These are phyloP conservation scores for Schizopora paradoxa DNA, from an alignment of 1,284 basidiomycete species.

Conservation along the genomic window DNA sequence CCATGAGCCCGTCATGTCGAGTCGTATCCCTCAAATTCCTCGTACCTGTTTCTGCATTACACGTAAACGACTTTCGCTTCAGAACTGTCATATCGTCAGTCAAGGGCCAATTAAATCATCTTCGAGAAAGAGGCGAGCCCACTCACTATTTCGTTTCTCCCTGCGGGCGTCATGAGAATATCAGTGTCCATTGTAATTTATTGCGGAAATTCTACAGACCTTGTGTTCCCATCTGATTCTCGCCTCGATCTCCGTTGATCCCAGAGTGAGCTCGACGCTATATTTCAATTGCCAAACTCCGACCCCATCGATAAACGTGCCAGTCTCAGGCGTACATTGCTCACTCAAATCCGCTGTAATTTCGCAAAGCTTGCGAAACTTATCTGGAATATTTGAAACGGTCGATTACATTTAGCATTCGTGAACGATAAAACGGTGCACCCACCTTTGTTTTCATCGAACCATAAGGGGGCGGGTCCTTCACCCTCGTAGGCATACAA, in stretches of 20 bases:
- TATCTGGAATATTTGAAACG: not conserved
- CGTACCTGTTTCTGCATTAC: too few relatives aligned
- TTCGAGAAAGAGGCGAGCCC: too few relatives aligned
- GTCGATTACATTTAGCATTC: too few relatives aligned
- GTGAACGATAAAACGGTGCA: not conserved
- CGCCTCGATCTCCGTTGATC: slow-evolving; percentile 70
- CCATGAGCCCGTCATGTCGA: too few relatives aligned
- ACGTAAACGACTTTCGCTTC: too few relatives aligned
- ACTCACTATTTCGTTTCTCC: slow-evolving; percentile 60
- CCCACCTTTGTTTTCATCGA: slow-evolving; percentile 6
- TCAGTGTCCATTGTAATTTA: too few relatives aligned
- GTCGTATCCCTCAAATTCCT: too few relatives aligned
- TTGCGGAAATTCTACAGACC: slow-evolving; percentile 34
- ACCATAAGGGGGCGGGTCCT: slow-evolving; percentile 7
- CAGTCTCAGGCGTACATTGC: too few relatives aligned
- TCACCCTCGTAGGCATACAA: slow-evolving; percentile 7
- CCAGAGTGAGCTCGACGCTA: slow-evolving; percentile 75
- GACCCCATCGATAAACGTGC: too few relatives aligned
- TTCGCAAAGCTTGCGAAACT: not conserved
- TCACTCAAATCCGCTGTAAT: too few relatives aligned
- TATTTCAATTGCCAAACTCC: slow-evolving; percentile 75
- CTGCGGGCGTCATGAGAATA: slow-evolving; percentile 27
- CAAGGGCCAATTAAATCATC: too few relatives aligned
- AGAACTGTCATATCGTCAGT: too few relatives aligned
- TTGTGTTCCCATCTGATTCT: slow-evolving; percentile 76